Conservation (phyloP, 2,329 filamentous ascomycete genomes). For the Xylaria sp. region DNA sequence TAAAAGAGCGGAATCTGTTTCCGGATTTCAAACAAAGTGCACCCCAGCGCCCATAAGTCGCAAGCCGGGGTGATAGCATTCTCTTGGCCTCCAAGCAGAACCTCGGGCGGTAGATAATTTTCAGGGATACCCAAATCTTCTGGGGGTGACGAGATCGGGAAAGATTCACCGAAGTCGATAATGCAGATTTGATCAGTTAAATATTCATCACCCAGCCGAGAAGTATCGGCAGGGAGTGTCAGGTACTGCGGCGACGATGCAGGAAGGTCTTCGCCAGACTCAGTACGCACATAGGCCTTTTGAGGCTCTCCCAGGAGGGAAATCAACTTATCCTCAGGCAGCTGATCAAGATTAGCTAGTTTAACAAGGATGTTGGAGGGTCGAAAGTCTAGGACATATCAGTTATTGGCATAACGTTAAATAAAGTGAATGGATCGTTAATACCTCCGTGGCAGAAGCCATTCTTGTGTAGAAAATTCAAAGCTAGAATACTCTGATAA, state of each 20-base stretch:
- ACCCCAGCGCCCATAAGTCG: neutral
- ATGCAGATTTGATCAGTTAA: neutral
- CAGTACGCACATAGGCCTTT: too few species aligned
- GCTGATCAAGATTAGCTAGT: neutral
- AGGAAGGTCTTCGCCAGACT: neutral
- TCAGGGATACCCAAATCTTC: neutral
- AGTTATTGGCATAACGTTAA: neutral
- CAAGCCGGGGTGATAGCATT: too few species aligned
- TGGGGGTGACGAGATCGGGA: neutral
- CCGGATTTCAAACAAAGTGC: neutral
- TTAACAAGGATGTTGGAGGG: neutral
- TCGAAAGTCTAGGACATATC: neutral
- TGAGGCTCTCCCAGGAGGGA: neutral
- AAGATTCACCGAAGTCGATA: slow-evolving; percentile 1
- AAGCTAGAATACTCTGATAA: neutral
- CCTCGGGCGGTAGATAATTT: neutral
- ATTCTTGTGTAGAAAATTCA: neutral
- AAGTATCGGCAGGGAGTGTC: neutral
- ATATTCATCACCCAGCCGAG: neutral
- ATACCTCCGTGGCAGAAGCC: neutral
- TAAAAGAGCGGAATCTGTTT: neutral
- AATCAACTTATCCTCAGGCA: neutral
- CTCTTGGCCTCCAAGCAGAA: neutral
- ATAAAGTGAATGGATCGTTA: neutral
- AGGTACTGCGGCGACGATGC: neutral